Conservation (phyloP, 305 asterid species). For the Withania somnifera region DNA sequence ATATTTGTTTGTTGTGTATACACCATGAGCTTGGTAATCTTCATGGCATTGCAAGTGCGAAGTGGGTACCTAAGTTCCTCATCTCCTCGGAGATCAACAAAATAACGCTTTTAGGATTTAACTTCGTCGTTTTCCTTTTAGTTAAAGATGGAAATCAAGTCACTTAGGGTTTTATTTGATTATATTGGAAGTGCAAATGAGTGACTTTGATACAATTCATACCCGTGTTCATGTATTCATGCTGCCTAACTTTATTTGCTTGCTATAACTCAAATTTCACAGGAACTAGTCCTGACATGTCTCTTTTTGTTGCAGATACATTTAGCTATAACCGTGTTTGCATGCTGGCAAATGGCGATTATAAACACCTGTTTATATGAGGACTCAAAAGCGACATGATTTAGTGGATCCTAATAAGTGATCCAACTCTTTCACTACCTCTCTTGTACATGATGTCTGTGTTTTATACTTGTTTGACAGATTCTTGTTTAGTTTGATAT, state of each 20-base stretch:
- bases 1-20: background rate
- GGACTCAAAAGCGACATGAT: background rate
- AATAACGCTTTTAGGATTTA: background rate
- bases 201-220: background rate
- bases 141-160: background rate
- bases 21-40: background rate
- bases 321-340: conserved; percentile 3
- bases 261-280: background rate
- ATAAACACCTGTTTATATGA: conserved; percentile 8
- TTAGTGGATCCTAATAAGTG: background rate
- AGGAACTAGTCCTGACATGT: background rate
- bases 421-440: background rate
- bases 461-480: background rate
- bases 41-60: background rate
- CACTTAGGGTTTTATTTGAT: background rate
- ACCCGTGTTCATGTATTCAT: background rate
- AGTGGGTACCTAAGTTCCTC: background rate
- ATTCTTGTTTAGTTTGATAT: background rate
- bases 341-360: conserved; percentile 6
- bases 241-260: background rate
- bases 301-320: conserved; percentile 1
- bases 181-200: background rate
- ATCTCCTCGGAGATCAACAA: background rate
- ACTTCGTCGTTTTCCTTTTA: background rate
- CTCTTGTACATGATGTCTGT: background rate